Conservation (phyloP, 2,329 filamentous ascomycete genomes). For the Akanthomyces dipterigenus region DNA sequence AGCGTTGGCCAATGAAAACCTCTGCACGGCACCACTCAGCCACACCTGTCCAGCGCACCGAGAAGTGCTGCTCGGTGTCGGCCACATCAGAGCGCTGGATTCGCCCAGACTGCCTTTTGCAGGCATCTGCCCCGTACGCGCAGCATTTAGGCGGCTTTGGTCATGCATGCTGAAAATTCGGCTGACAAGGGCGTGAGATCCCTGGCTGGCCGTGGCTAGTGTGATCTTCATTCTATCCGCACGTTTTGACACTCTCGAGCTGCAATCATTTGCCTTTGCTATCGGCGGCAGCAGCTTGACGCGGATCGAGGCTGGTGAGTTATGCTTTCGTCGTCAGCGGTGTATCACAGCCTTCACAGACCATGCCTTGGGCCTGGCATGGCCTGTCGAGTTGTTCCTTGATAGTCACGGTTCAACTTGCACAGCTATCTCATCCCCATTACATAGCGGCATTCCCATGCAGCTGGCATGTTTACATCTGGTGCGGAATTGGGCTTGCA, state of each 20-base stretch:
- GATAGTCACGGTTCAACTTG: too few species aligned
- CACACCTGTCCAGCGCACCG: neutral
- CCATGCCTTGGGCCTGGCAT: neutral
- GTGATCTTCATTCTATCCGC: neutral
- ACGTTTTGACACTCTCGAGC: neutral
- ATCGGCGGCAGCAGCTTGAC: neutral
- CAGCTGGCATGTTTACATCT: too few species aligned
- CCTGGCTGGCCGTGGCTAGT: neutral
- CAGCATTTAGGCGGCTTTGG: neutral
- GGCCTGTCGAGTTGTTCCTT: neutral
- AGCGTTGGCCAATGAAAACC: constrained; percentile 5
- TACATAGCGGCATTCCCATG: too few species aligned
- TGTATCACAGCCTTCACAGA: neutral
- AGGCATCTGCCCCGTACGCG: neutral
- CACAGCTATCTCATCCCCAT: too few species aligned
- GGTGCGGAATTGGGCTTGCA: too few species aligned
- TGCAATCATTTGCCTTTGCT: neutral
- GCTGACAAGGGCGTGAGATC: neutral
- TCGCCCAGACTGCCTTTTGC: neutral
- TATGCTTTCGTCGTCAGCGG: too few species aligned
- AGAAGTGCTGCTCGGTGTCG: neutral
- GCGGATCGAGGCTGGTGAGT: too few species aligned
- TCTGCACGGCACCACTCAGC: neutral
- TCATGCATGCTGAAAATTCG: neutral
- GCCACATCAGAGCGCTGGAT: neutral